Evolutionary conservation across 2,329 filamentous ascomycete species (phyloP).

Genomic region (Fusarium armeniacum): DNA sequence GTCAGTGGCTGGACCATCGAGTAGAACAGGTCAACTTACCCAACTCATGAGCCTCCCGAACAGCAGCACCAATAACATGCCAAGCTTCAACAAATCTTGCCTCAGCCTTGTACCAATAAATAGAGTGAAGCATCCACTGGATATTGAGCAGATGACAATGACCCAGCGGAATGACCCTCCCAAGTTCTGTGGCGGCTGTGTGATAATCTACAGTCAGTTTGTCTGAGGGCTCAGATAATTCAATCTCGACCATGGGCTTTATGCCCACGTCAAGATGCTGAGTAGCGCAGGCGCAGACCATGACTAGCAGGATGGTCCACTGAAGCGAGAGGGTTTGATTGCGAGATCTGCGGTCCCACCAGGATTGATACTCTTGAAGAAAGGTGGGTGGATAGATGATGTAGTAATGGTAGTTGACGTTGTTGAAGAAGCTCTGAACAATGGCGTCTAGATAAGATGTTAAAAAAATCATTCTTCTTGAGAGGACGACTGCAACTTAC

Average conservation of each 20-base stretch:
- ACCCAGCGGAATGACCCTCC: slow-evolving; percentile 52
- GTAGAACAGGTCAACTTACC: slow-evolving; percentile 32
- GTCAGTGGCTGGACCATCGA: background rate
- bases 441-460: slow-evolving; percentile 49
- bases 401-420: slow-evolving; percentile 57
- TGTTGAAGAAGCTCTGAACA: slow-evolving; percentile 55
- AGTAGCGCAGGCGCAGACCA: slow-evolving; percentile 55
- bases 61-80: slow-evolving; percentile 54
- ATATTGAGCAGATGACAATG: slow-evolving; percentile 53
- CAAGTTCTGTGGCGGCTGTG: slow-evolving; percentile 51
- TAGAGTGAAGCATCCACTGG: slow-evolving; percentile 55
- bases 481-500: slow-evolving; percentile 36
- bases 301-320: slow-evolving; percentile 56
- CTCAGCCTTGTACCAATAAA: slow-evolving; percentile 56
- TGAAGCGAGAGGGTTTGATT: slow-evolving; percentile 51
- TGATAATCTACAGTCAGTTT: slow-evolving; percentile 53
- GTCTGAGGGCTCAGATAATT: slow-evolving; percentile 48
- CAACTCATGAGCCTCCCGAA: slow-evolving; percentile 54
- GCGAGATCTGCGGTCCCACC: slow-evolving; percentile 52
- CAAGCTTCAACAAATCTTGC: slow-evolving; percentile 54
- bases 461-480: background rate
- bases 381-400: slow-evolving; percentile 55
- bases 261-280: slow-evolving; percentile 53
- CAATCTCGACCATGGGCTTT: slow-evolving; percentile 49
- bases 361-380: slow-evolving; percentile 53